Percentiles rank a stretch among this genome's conserved stretches.
Evolutionary conservation across 2,329 filamentous ascomycete genomes (phyloP).

Genomic region (Emmonsia crescens): DNA sequence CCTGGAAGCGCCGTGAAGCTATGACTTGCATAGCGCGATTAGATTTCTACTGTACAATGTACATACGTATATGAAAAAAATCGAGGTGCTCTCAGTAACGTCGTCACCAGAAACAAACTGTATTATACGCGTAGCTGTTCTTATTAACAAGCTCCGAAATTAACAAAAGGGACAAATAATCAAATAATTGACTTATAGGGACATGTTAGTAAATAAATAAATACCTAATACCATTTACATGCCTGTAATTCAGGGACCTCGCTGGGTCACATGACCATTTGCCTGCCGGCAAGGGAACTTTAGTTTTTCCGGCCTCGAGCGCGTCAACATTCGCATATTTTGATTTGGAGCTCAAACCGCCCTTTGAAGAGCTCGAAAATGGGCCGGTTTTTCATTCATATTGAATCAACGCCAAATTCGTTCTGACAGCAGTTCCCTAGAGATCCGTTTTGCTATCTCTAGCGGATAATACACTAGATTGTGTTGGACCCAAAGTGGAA

Average conservation of each 20-base stretch:
- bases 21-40: slow-evolving; percentile 9
- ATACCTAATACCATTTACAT: too few species aligned
- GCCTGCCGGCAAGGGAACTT: neutral
- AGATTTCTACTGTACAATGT: neutral
- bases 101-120: too few species aligned
- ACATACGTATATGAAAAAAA: neutral
- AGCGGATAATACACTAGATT: neutral
- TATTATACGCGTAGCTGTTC: too few species aligned
- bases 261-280: neutral
- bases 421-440: neutral
- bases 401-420: neutral
- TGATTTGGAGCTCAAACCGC: neutral
- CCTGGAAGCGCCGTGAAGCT: slow-evolving; percentile 19
- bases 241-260: too few species aligned
- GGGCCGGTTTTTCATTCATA: neutral
- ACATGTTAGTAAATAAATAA: too few species aligned
- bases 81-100: too few species aligned
- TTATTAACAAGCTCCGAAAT: too few species aligned
- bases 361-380: neutral
- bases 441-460: neutral
- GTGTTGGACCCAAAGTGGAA: neutral
- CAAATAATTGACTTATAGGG: too few species aligned
- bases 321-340: slow-evolving; percentile 1
- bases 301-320: neutral
- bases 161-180: neutral